phyloP scores from a whole-genome alignment of 163 green algal species.

The Coccomyxa subellipsoidea region DNA sequence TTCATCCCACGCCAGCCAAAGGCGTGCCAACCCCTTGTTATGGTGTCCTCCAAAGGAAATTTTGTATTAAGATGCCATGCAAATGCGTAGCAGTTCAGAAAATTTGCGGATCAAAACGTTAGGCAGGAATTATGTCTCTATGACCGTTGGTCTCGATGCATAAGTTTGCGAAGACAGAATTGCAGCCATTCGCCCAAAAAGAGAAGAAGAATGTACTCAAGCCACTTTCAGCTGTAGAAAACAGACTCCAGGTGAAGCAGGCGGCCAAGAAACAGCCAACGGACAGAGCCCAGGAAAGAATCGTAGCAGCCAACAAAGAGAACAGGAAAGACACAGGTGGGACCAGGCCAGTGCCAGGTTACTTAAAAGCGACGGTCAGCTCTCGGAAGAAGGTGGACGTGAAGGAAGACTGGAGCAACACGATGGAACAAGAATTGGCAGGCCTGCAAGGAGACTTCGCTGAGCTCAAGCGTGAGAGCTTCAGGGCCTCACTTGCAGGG shows the following conservation, averaged over 20 bases:
- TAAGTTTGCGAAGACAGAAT: neutral
- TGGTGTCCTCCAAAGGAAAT: neutral
- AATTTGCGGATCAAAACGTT: neutral
- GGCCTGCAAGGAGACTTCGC: constrained; percentile 35
- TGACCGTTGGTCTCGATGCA: neutral
- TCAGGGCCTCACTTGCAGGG: constrained; percentile 25
- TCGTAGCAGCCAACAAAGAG: neutral
- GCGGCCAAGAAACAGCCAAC: neutral
- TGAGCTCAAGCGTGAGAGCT: constrained; percentile 38
- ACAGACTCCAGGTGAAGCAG: neutral
- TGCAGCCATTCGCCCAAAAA: constrained; percentile 14
- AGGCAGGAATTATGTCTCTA: neutral
- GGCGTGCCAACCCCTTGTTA: too few species aligned
- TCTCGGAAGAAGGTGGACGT: constrained; percentile 5
- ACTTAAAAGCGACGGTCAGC: neutral
- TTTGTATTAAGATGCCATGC: neutral
- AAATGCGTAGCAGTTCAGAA: neutral
- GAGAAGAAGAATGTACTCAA: neutral
- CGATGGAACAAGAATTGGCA: constrained; percentile 40
- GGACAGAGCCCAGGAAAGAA: neutral
- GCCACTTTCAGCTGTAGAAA: neutral
- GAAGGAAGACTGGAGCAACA: neutral
- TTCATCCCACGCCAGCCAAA: neutral
- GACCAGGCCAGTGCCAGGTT: neutral
- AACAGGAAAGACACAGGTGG: neutral